Evolutionary conservation across 768 basidiomycete genomes (phyloP).

Genomic region (Phlegmacium glaucopus): DNA sequence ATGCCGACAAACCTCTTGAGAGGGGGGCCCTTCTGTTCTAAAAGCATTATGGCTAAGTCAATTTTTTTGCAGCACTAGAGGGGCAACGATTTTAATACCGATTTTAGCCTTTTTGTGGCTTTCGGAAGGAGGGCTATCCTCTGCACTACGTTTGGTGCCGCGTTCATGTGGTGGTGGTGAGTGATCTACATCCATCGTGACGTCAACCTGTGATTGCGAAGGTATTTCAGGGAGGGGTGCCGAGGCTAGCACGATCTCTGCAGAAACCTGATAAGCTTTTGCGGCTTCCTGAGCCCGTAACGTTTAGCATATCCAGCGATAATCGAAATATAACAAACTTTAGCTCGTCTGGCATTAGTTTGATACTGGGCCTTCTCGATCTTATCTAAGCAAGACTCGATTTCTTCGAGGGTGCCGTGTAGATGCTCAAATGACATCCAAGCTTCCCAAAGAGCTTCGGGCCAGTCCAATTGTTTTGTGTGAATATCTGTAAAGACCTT

Average conservation of each 20-base stretch:
- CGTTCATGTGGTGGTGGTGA: slow-evolving; percentile 23
- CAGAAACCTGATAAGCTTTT: slow-evolving; percentile 34
- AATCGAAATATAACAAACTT: slow-evolving; percentile 37
- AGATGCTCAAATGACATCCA: slow-evolving; percentile 88
- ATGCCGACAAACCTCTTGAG: slow-evolving; percentile 53
- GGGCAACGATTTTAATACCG: slow-evolving; percentile 36
- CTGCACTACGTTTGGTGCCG: slow-evolving; percentile 62
- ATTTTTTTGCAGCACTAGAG: background rate
- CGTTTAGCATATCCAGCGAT: background rate
- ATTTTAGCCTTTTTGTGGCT: slow-evolving; percentile 56
- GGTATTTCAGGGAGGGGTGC: slow-evolving; percentile 7
- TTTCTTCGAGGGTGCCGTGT: slow-evolving; percentile 66
- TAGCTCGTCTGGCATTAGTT: slow-evolving; percentile 59
- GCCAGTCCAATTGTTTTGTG: slow-evolving; percentile 84
- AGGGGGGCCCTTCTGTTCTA: slow-evolving; percentile 43
- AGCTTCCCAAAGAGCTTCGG: slow-evolving; percentile 90
- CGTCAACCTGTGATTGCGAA: background rate
- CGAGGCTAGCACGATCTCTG: slow-evolving; percentile 33
- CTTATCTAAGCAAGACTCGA: slow-evolving; percentile 60
- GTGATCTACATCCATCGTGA: slow-evolving; percentile 27
- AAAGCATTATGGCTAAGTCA: background rate
- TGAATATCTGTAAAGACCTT: slow-evolving; percentile 63
- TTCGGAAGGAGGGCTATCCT: slow-evolving; percentile 41
- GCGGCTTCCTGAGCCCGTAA: slow-evolving; percentile 48
- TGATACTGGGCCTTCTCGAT: slow-evolving; percentile 63